Base-by-base conservation (phyloP, 225 moss, liverwort and hornwort genomes). In the Asterella californica region DNA sequence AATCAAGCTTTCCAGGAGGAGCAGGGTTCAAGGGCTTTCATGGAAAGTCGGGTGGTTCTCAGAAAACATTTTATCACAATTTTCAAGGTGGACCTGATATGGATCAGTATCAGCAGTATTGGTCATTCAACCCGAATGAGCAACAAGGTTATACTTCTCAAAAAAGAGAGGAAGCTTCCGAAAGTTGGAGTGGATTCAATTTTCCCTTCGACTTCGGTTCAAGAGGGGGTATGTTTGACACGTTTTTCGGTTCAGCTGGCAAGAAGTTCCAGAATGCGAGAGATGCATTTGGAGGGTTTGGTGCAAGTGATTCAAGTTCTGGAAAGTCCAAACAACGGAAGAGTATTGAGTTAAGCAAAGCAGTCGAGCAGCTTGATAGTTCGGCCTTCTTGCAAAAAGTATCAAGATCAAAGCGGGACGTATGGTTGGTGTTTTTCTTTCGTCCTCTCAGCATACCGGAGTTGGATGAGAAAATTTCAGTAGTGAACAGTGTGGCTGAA, bases 361-460 rank as follows among this genome's bases (percentile, higher is more conserved):
- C 24, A 15, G 79, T 85, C 4, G 77, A 81, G 30, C 81, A 81
- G 19, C 78, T 88, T n/a, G 77, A 81, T 21, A 66, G 53, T 12
- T 6, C 29, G 21, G 69, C 71, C 24, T 85, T 85, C 69, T 78
- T 71, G 76, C 24, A 82, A 59, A 83, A 83, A 57, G 81, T 88
- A 21, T 71, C 77, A 55, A 68, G 67, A 59, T 25, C 69, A 76
- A 81, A 83, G 49, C 69, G 72, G 61, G 83, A 85, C 24, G 77
- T 85, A 57, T 88, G 88, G 88, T 32, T 83, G 79, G 81, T 88
- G 21, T 53, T 85, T 22, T 85, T 85, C 60, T 85, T 81, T 48
- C 69, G 50, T 47, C 81, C 81, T 22, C 25, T 55, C 37, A 66
- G 48, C 36, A 21, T 63, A 34, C 48, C n/a, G 6, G 73, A 83